These are phyloP conservation scores for Pontederia paniculata DNA, from an alignment of 176 grass and related monocot species.

Conservation along the genomic window DNA sequence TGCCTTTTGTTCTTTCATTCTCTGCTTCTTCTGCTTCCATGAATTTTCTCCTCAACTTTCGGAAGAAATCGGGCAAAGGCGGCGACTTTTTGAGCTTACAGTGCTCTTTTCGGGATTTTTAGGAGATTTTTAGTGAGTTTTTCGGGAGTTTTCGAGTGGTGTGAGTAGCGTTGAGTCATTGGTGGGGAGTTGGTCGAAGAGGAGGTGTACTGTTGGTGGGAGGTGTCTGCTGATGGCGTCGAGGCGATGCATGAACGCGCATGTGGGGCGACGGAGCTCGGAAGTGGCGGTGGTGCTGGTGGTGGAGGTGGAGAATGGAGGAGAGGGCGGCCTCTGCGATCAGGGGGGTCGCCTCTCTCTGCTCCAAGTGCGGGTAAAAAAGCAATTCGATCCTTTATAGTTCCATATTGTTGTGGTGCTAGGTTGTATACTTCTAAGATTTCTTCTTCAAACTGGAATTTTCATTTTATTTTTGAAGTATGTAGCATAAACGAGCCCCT, in stretches of 20 bases:
- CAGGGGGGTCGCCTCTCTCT: conserved; percentile 59
- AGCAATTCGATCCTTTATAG: background rate
- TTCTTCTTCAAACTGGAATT: background rate
- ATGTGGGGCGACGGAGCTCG: conserved; percentile 28
- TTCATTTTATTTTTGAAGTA: background rate
- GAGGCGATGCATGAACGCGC: conserved; percentile 73
- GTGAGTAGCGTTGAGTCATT: background rate
- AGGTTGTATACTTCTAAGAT: background rate
- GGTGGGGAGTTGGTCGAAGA: background rate
- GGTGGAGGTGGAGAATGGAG: conserved; percentile 50
- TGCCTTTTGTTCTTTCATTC: too few species aligned
- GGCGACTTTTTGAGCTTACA: too few species aligned
- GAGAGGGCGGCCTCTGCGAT: conserved; percentile 86
- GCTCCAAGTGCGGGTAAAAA: conserved; percentile 98
- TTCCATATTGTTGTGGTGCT: background rate
- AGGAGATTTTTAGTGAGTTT: background rate
- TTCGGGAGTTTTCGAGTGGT: background rate
- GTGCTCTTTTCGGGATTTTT: too few species aligned
- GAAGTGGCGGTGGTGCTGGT: too few species aligned
- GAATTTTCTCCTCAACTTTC: too few species aligned
- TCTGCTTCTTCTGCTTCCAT: too few species aligned
- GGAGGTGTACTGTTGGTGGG: too few species aligned
- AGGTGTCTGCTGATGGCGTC: background rate
- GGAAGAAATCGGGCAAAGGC: too few species aligned
- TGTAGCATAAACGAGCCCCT: too few species aligned